A percentile compares a stretch with the other conserved stretches of the same genome.
These are phyloP conservation scores for Colletotrichum trifolii DNA, from an alignment of 2,329 filamentous ascomycete genomes.

Conservation along the genomic window DNA sequence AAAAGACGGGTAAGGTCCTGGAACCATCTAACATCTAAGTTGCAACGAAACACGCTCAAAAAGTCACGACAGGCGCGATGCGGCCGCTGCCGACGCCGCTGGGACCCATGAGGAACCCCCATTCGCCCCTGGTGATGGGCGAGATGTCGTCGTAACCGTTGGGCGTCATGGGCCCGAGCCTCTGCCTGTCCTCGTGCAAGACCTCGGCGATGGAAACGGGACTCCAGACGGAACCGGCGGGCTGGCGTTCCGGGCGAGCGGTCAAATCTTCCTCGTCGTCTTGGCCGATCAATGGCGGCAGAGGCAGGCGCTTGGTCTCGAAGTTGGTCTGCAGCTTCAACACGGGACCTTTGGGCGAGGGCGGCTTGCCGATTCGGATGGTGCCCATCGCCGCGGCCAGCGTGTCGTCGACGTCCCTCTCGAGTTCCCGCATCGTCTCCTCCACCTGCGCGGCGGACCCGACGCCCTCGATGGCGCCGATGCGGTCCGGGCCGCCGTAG, in stretches of 20 bases:
- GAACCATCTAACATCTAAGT: slow-evolving; percentile 6
- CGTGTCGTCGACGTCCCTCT: slow-evolving; percentile 19
- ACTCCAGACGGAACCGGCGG: slow-evolving; percentile 44
- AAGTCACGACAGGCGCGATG: slow-evolving; percentile 64
- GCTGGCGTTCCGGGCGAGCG: slow-evolving; percentile 47
- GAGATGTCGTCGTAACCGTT: slow-evolving; percentile 72
- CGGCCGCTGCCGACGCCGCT: slow-evolving; percentile 55
- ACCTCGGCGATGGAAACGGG: slow-evolving; percentile 57
- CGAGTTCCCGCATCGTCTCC: slow-evolving; percentile 27
- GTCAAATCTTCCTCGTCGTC: slow-evolving; percentile 51
- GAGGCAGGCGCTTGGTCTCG: slow-evolving; percentile 34
- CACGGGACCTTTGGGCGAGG: slow-evolving; percentile 40
- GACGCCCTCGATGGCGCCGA: slow-evolving; percentile 59
- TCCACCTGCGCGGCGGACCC: slow-evolving; percentile 39
- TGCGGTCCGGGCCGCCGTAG: slow-evolving; percentile 61
- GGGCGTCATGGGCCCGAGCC: slow-evolving; percentile 64
- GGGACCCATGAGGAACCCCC: slow-evolving; percentile 69
- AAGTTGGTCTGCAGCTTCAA: slow-evolving; percentile 60
- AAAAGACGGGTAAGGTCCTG: slow-evolving; percentile 1
- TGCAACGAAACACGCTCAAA: slow-evolving; percentile 44
- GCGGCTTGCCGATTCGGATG: slow-evolving; percentile 31
- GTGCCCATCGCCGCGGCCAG: slow-evolving; percentile 23
- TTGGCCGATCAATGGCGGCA: background rate
- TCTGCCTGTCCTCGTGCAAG: slow-evolving; percentile 46
- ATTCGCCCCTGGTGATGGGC: slow-evolving; percentile 70